phyloP scores from a whole-genome alignment of 1,284 basidiomycete genomes.

The Fomitopsis pinicola region DNA sequence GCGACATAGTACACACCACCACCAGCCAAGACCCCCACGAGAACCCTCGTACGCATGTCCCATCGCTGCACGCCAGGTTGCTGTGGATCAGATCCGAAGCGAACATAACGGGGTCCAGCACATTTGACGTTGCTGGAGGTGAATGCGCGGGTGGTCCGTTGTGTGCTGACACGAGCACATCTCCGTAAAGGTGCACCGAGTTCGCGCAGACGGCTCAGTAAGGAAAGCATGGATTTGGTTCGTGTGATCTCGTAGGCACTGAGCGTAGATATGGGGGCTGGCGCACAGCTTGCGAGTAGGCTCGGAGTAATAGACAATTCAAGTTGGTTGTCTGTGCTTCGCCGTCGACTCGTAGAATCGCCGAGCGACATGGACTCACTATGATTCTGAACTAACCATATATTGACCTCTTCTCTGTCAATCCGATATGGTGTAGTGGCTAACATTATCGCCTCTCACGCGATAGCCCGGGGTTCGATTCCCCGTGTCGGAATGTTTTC shows the following conservation, averaged over 20 bases:
- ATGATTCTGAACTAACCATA: too few relatives aligned
- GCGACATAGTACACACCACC: slow-evolving; percentile 51
- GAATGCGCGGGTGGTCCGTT: background rate
- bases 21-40: slow-evolving; percentile 27
- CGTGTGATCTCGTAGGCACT: too few relatives aligned
- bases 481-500: slow-evolving; percentile 9
- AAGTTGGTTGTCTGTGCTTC: too few relatives aligned
- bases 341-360: too few relatives aligned
- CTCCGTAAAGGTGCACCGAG: background rate
- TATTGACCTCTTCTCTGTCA: background rate
- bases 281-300: too few relatives aligned
- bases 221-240: background rate
- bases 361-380: too few relatives aligned
- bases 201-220: background rate
- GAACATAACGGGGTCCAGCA: slow-evolving; percentile 20
- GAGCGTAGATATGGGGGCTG: too few relatives aligned
- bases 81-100: slow-evolving; percentile 15
- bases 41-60: slow-evolving; percentile 16
- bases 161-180: background rate
- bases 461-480: slow-evolving; percentile 9
- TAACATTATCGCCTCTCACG: slow-evolving; percentile 10
- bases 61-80: slow-evolving; percentile 17
- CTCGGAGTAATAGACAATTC: too few relatives aligned
- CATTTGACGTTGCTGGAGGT: slow-evolving; percentile 1
- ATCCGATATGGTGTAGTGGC: slow-evolving; percentile 9